Evolutionary conservation across 1,284 basidiomycete genomes (phyloP), one percentile per base, ranked within the genome.

Genomic region (Moesziomyces parantarcticus): DNA sequence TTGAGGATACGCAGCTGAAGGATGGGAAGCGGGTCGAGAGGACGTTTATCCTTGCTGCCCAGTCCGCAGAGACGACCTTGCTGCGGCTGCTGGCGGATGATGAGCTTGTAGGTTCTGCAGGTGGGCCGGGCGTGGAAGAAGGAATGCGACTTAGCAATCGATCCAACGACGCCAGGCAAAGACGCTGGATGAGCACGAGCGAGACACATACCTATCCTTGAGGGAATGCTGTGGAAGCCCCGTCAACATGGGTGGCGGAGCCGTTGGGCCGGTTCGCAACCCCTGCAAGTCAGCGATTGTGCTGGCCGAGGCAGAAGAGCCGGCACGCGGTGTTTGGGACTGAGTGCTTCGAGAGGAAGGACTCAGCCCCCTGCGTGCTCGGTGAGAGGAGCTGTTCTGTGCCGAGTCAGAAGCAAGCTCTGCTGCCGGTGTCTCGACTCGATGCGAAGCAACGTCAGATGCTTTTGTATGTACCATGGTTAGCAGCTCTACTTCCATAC

Each of bases 21-120:
- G 57, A 78, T 78, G 1, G 76, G 76, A 22, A 78, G 40, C 13
- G 76, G 76, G 47, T 78, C 76, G 18, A 78, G 34, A 6, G 75
- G 74, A 13, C 76, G 58, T 40, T 72, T 68, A 47, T 78, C 74
- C 47, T 77, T 76, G 56, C 59, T 70, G 26, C 76, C 73, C 9
- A 78, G 60, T 3, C 69, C 75, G 36, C 73, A 74, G 1, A 72
- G 58, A 11, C 74, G 60, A 4, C 76, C 76, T 32, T 72, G 70
- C 29, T 58, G 50, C 45, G 76, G 76, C 32, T 74, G 68, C 54
- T 78, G 75, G 8, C 71, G 64, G 4, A 77, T 62, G 29, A 51
- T 73, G 10, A 78, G 58, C 39, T 42, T 22, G 44, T 75, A 77
- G 2, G 44, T 50, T 41, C 75, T 77, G 50, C 21, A 39, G 6